Evolutionary conservation across 2,329 filamentous ascomycete genomes (phyloP).

Genomic region (Aspergillus phoenicis): DNA sequence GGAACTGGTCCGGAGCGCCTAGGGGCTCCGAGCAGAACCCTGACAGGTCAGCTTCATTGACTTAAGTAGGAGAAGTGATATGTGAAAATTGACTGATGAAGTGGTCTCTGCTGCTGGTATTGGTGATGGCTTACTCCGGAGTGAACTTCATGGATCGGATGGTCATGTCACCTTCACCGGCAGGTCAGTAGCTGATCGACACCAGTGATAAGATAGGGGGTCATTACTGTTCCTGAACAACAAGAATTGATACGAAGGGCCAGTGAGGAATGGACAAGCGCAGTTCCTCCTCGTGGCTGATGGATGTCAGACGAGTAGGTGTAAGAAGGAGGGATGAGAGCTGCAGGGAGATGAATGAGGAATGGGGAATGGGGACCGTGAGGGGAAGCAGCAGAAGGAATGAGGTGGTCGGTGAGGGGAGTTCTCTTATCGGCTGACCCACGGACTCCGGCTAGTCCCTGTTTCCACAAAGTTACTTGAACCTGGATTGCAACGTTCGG

Average conservation of each 20-base stretch:
- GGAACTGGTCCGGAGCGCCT: conserved; percentile 49
- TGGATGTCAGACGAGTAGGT: background rate
- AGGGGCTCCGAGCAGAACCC: conserved; percentile 51
- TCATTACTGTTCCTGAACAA: conserved; percentile 18
- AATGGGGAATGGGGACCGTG: conserved; percentile 24
- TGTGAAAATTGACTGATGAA: background rate
- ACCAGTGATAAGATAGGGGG: conserved; percentile 20
- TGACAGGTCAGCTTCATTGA: conserved; percentile 21
- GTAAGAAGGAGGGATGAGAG: conserved; percentile 6
- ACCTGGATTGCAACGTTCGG: too few species aligned
- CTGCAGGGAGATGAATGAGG: background rate
- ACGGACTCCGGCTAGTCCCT: background rate
- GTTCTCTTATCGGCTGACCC: background rate
- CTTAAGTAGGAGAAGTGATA: background rate
- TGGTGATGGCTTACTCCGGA: conserved; percentile 39
- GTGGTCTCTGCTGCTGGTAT: background rate
- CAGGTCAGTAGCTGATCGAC: conserved; percentile 6
- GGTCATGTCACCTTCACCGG: conserved; percentile 36
- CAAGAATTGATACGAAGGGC: conserved; percentile 9
- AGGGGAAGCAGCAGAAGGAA: conserved; percentile 18
- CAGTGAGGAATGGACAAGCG: background rate
- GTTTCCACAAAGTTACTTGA: too few species aligned
- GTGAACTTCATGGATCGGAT: conserved; percentile 46
- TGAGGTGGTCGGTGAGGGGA: conserved; percentile 5
- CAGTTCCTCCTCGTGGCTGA: background rate